These are phyloP conservation scores for Pleurotus pulmonarius DNA, from an alignment of 768 basidiomycete genomes.

Conservation along the genomic window DNA sequence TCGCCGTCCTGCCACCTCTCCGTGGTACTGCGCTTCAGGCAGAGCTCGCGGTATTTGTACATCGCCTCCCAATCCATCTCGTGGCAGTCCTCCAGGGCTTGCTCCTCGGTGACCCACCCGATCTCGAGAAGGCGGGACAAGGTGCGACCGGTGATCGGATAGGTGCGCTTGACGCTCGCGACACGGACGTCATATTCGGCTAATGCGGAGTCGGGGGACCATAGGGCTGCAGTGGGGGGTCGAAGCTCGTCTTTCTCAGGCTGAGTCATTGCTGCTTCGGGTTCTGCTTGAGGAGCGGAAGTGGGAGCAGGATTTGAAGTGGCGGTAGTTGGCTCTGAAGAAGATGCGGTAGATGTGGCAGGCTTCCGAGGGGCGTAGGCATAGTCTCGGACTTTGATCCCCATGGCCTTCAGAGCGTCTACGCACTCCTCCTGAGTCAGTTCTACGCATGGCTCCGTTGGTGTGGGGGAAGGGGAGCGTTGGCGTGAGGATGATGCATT, in stretches of 20 bases:
- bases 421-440: constrained; percentile 31
- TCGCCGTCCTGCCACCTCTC: not conserved
- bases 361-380: constrained; percentile 22
- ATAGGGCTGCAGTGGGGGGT: constrained; percentile 25
- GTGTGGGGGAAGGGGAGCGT: constrained; percentile 27
- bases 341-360: not conserved
- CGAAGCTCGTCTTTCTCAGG: not conserved
- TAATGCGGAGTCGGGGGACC: constrained; percentile 33
- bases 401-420: constrained; percentile 18
- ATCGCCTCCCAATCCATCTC: constrained; percentile 32
- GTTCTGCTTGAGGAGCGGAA: not conserved
- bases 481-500: not conserved
- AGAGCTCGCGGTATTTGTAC: not conserved
- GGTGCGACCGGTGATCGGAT: constrained; percentile 32
- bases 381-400: constrained; percentile 40
- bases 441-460: constrained; percentile 31
- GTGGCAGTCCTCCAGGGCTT: constrained; percentile 24
- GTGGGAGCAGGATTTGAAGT: not conserved
- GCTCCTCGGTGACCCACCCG: constrained; percentile 32
- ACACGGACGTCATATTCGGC: constrained; percentile 38
- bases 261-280: not conserved
- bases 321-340: not conserved
- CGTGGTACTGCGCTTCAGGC: not conserved
- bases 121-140: constrained; percentile 34
- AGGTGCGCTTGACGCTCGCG: constrained; percentile 19